Evolutionary conservation across 108 stramenopile genomes (phyloP), one percentile per base, ranked within the genome.

Genomic region (Bacterosira constricta): DNA sequence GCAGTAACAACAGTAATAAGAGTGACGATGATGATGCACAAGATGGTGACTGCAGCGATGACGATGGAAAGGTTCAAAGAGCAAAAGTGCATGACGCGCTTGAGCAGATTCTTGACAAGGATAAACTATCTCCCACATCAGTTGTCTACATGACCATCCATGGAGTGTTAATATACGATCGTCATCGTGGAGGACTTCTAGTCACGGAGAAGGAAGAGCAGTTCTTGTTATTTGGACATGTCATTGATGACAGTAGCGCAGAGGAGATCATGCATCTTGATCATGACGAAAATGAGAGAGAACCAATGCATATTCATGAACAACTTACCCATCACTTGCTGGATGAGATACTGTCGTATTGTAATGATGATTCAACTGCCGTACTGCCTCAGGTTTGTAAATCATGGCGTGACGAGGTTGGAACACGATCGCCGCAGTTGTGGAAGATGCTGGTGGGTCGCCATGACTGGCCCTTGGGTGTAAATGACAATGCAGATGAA

Each of bases 131-230:
- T 9, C 49, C 51, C 31, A 25, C 62, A 31, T 69, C 68, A 12
- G n/a, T 78, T 6, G 52, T 78, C 7, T 78, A 78, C 38, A 54
- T 78, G 6, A 35, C 77, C 23, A 70, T 78, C 34, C 63, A 65
- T 20, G 77, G 77, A 21, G 55, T 78, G 17, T 34, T 78, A 45
- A 63, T 78, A 15, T 78, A 70, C 55, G 77, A 78, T 70, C 56
- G 54, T 10, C 17, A 70, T 59, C 77, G 77, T 9, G 77, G 77
- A 46, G 77, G 77, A 3, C 34, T 71, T 21, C 39, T 78, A 25
- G 23, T 47, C 11, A 65, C 77, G 26, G 54, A 69, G 13, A 1
- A 35, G 0, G 51, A 55, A 21, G 77, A 70, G 42, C 60, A 35
- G 23, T 78, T 46, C 46, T 45, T 78, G 35, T 15, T 78, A 31